Conservation (phyloP, 768 basidiomycete species). For the Naganishia vishniacii region DNA sequence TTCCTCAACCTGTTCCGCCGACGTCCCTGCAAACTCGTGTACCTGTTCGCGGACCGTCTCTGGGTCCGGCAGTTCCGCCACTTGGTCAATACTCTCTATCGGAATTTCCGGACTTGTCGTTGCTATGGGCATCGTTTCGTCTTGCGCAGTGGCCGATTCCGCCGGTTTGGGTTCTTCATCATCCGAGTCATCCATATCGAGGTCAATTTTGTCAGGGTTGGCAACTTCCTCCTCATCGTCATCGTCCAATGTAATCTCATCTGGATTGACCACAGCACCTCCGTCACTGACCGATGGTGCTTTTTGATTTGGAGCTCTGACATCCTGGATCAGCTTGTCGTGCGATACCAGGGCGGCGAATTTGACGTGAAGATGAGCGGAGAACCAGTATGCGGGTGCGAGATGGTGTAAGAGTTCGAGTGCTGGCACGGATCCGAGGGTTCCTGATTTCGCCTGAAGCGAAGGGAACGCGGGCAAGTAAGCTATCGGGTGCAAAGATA, state of each 20-base stretch:
- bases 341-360: conserved; percentile 62
- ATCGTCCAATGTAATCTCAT: conserved; percentile 42
- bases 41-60: conserved; percentile 19
- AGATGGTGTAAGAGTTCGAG: conserved; percentile 68
- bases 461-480: background rate
- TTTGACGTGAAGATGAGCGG: conserved; percentile 82
- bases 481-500: too few species aligned
- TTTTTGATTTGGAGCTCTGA: too few species aligned
- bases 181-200: conserved; percentile 29
- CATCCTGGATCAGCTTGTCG: conserved; percentile 1
- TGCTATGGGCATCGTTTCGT: background rate
- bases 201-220: conserved; percentile 27
- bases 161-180: conserved; percentile 26
- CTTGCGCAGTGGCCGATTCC: conserved; percentile 4
- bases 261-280: conserved; percentile 40
- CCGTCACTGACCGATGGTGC: conserved; percentile 41
- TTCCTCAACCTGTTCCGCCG: conserved; percentile 22
- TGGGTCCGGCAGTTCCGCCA: conserved; percentile 31
- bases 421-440: conserved; percentile 79
- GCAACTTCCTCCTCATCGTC: conserved; percentile 24
- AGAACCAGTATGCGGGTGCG: conserved; percentile 81
- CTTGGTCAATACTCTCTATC: conserved; percentile 42
- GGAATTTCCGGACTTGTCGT: background rate
- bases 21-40: background rate
- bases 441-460: conserved; percentile 55